Evolutionary conservation across 208 protist genomes (phyloP), one percentile per base, ranked within the genome.

Genomic region (Trypanosoma conorhini): DNA sequence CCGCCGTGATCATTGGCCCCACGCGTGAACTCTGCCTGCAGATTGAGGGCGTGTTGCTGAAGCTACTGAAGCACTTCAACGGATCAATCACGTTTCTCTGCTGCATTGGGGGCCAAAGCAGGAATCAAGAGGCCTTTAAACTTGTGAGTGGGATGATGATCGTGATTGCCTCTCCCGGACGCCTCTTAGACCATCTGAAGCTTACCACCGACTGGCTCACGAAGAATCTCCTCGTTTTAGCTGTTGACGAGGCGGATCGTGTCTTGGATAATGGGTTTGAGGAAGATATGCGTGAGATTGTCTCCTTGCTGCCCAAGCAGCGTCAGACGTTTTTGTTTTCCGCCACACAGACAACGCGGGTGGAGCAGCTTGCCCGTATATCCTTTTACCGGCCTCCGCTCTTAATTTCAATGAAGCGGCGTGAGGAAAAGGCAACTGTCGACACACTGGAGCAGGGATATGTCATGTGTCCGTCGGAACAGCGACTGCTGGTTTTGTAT

Each of bases 231-330:
- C 89, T 98, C 44, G 77, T 95, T 58, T 88, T 99, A 26, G 90
- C 99, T 51, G 98, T 99, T 31, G 99, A 99, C 83, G 99, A 99
- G 90, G 98, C 98, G 5, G 99, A 99, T 82, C 92, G 98, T 52
- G 98, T 99, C 48, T 90, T 99, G 12, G 97, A 99, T 78, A 96
- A 99, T 84, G 98, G 89, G 52, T 99, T 98, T 74, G 98, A 99
- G 78, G 97, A 99, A 63, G 97, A 99, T 79, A 98, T 99, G 93
- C 92, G 92, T 35, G 96, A 99, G 72, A 99, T 99, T 86, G 87
- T 99, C 38, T 94, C 96, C 54, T 67, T 99, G n/a, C 87, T 99
- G 17, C 99, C 99, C 10, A 87, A 82, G 59, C 83, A 83, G 33
- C 94, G 98, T 10, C 98, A 99, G 78, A 99, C 98, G 1, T 94